Percentiles rank a stretch among this genome's conserved stretches.
phyloP scores from a whole-genome alignment of 768 basidiomycete species.

The Leccinum disarticulatum region DNA sequence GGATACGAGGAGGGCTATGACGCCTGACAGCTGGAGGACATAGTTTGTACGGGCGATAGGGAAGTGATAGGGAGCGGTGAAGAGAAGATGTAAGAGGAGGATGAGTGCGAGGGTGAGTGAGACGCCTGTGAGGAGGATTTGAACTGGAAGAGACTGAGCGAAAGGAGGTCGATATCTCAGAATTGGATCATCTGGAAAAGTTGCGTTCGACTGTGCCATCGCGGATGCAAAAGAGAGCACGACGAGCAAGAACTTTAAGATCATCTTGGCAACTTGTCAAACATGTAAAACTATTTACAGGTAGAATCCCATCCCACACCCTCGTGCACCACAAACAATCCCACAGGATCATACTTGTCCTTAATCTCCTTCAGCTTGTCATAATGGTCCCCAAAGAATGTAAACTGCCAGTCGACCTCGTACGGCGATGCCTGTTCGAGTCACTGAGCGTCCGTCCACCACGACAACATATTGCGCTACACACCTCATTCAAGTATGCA shows the following conservation, averaged over 20 bases:
- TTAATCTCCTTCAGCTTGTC: no score
- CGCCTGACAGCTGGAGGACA: slow-evolving; percentile 82
- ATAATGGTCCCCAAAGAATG: no score
- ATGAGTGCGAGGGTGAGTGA: slow-evolving; percentile 81
- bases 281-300: no score
- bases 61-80: slow-evolving; percentile 96
- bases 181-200: slow-evolving; percentile 62
- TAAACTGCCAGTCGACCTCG: slow-evolving; percentile 41
- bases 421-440: slow-evolving; percentile 42
- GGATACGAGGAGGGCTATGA: slow-evolving; percentile 74
- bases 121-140: slow-evolving; percentile 83
- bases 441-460: background rate
- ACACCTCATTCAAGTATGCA: background rate
- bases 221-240: slow-evolving; percentile 7
- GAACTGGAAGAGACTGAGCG: slow-evolving; percentile 85
- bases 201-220: slow-evolving; percentile 22
- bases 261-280: background rate
- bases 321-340: no score
- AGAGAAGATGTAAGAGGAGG: slow-evolving; percentile 87
- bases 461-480: background rate
- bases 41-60: slow-evolving; percentile 93
- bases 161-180: slow-evolving; percentile 77
- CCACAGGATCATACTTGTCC: background rate
- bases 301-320: no score
- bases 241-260: background rate